These are phyloP conservation scores for Plasmodium chabaudi DNA, from an alignment of 169 alveolate genomes.

Conservation along the genomic window DNA sequence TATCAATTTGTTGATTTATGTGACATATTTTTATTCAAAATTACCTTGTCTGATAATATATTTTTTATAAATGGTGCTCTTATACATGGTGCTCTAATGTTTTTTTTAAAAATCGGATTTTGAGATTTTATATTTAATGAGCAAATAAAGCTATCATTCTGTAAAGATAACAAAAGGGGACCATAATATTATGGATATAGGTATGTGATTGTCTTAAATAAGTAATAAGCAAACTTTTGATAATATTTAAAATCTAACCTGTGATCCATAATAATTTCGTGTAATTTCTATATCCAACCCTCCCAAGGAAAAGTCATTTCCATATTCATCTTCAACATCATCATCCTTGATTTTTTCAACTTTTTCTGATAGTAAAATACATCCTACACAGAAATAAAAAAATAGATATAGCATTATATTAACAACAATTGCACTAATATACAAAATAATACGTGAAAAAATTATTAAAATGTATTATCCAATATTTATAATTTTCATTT, in stretches of 20 bases:
- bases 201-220: background rate
- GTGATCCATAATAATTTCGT: constrained; percentile 64
- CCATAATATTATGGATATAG: background rate
- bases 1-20: no score
- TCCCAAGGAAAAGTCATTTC: constrained; percentile 54
- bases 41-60: constrained; percentile 48
- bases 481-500: background rate
- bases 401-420: background rate
- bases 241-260: constrained; percentile 22
- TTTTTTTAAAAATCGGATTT: constrained; percentile 28
- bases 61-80: constrained; percentile 63
- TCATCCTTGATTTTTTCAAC: constrained; percentile 47
- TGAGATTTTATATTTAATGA: constrained; percentile 39
- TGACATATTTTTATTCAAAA: constrained; percentile 5
- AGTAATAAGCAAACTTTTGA: background rate
- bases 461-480: background rate
- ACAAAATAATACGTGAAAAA: background rate
- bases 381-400: constrained; percentile 25
- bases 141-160: constrained; percentile 75
- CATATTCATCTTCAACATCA: constrained; percentile 14
- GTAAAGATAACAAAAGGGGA: background rate
- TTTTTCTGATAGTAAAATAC: constrained; percentile 55
- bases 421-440: background rate
- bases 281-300: constrained; percentile 45
- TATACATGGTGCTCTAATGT: constrained; percentile 50